Evolutionary conservation across 345 rosid species (phyloP).

Genomic region (Balakata baccata): DNA sequence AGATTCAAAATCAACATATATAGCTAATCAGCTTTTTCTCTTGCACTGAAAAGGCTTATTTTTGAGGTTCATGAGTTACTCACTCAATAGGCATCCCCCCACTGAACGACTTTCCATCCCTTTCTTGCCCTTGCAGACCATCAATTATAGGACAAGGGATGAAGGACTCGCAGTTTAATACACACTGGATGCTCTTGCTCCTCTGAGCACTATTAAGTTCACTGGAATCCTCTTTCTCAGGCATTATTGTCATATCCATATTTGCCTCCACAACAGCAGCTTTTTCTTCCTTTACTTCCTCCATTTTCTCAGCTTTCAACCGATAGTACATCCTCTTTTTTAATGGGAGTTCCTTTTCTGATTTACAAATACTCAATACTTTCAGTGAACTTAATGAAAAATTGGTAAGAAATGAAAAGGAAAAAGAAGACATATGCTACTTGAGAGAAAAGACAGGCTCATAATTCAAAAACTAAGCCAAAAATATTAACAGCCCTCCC

Average conservation of each 20-base stretch:
- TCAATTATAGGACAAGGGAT: slow-evolving; percentile 8
- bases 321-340: slow-evolving; percentile 14
- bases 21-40: neutral
- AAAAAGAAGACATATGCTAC: neutral
- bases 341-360: slow-evolving; percentile 18
- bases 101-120: neutral
- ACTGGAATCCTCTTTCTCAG: slow-evolving; percentile 1
- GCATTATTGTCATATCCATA: neutral
- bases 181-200: slow-evolving; percentile 6
- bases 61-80: neutral
- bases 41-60: neutral
- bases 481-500: neutral
- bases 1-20: neutral
- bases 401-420: neutral
- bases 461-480: neutral
- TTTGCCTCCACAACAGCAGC: slow-evolving; percentile 5
- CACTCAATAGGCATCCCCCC: neutral
- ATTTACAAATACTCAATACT: slow-evolving; percentile 12
- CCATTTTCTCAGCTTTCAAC: neutral
- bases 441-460: neutral
- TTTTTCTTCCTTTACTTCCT: slow-evolving; percentile 1
- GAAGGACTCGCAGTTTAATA: slow-evolving; percentile 12
- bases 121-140: neutral
- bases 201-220: neutral
- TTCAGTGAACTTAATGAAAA: neutral